A percentile compares a stretch with the other conserved stretches of the same genome.
Conservation (phyloP, 1,139 yeast species). For the Candida glucosophila region DNA sequence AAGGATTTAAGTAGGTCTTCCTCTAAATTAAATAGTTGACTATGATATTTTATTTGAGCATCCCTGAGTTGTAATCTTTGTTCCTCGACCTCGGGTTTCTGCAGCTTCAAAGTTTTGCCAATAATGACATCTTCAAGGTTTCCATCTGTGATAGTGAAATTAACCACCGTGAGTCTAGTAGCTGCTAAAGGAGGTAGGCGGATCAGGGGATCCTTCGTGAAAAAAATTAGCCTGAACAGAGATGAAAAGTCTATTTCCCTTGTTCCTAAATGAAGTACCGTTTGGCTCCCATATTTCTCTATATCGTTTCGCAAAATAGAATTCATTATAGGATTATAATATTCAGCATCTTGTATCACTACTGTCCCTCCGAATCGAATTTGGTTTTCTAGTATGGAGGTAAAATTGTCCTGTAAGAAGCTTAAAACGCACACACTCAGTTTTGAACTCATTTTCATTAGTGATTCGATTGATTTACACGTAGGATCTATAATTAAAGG, state of each 20-base stretch:
- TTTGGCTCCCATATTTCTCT: conserved; percentile 62
- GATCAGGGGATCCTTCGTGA: conserved; percentile 51
- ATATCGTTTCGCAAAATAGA: conserved; percentile 56
- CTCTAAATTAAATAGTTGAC: conserved; percentile 50
- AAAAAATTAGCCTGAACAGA: conserved; percentile 51
- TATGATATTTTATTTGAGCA: conserved; percentile 54
- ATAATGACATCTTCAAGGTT: conserved; percentile 59
- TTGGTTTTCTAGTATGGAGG: conserved; percentile 69
- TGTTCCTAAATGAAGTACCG: conserved; percentile 51
- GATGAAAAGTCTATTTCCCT: conserved; percentile 61
- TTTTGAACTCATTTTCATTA: conserved; percentile 22
- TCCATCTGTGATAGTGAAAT: conserved; percentile 63
- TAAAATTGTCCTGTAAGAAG: conserved; percentile 62
- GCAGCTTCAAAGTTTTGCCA: conserved; percentile 44
- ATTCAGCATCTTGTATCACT: conserved; percentile 71
- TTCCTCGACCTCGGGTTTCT: conserved; percentile 60
- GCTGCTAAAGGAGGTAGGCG: conserved; percentile 45
- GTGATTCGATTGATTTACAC: conserved; percentile 33
- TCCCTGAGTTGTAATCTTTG: conserved; percentile 45
- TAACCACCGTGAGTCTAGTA: conserved; percentile 55
- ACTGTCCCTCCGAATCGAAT: conserved; percentile 75
- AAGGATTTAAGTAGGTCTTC: conserved; percentile 51
- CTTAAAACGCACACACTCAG: conserved; percentile 50
- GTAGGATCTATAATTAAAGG: conserved; percentile 75
- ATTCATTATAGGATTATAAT: conserved; percentile 65